Conservation (phyloP, 2,329 filamentous ascomycete species). For the Calonectria naviculata region DNA sequence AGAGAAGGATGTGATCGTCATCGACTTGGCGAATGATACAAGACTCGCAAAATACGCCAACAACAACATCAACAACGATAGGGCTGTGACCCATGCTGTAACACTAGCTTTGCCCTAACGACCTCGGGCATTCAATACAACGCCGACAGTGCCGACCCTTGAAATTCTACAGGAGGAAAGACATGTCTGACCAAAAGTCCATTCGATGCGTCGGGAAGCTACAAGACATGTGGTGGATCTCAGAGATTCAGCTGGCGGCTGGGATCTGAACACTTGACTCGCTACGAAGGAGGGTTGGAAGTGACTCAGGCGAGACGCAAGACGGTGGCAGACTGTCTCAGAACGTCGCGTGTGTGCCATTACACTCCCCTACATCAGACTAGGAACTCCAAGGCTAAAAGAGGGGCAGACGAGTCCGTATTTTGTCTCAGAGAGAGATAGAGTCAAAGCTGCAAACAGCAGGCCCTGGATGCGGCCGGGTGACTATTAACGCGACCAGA, state of each 20-base stretch:
- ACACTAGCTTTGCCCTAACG: too few species aligned
- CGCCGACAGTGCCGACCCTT: not conserved
- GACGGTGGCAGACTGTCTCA: conserved; percentile 33
- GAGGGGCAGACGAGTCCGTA: not conserved
- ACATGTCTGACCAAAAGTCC: not conserved
- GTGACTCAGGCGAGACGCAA: conserved; percentile 26
- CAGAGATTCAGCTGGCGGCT: not conserved
- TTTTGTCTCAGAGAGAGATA: conserved; percentile 18
- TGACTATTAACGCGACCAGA: not conserved
- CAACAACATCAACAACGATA: not conserved
- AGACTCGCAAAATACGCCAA: not conserved
- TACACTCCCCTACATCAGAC: not conserved
- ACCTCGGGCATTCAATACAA: not conserved
- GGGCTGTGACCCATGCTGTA: too few species aligned
- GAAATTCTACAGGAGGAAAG: not conserved
- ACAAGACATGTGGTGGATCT: conserved; percentile 10
- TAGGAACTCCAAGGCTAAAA: conserved; percentile 15
- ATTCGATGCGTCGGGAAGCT: conserved; percentile 12
- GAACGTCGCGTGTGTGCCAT: conserved; percentile 24
- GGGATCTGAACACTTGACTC: conserved; percentile 3
- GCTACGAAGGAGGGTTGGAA: not conserved
- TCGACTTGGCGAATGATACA: not conserved
- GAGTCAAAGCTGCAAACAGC: not conserved
- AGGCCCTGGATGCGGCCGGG: not conserved
- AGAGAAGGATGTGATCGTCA: not conserved